Conservation (phyloP, 257 asterid species). For the Solanum lycopersicoides region DNA sequence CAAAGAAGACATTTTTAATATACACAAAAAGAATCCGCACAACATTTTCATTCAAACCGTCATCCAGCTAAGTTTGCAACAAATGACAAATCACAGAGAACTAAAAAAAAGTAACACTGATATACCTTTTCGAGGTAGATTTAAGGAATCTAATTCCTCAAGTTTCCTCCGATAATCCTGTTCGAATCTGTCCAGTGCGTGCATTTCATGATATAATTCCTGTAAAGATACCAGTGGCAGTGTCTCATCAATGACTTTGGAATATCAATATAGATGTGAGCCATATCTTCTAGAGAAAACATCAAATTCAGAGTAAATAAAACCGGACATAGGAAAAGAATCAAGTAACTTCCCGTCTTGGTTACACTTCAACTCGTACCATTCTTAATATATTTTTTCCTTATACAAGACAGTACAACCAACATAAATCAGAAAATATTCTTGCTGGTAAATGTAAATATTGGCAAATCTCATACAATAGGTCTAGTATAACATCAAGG, state of each 20-base stretch:
- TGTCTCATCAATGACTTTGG: neutral
- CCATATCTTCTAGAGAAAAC: neutral
- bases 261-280: neutral
- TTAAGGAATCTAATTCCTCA: conserved; percentile 83
- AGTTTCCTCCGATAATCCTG: conserved; percentile 85
- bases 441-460: neutral
- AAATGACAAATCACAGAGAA: neutral
- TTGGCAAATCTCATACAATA: neutral
- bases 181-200: conserved; percentile 84
- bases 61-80: neutral
- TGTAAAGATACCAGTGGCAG: conserved; percentile 25
- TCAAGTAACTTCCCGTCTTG: neutral
- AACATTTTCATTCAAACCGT: neutral
- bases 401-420: neutral
- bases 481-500: neutral
- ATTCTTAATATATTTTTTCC: neutral
- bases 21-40: neutral
- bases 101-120: neutral
- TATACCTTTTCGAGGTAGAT: conserved; percentile 86
- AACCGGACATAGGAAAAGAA: neutral
- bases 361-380: neutral
- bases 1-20: neutral
- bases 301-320: neutral
- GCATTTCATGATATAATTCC: conserved; percentile 95
- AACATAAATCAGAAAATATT: neutral